A percentile compares a stretch with the other conserved stretches of the same genome.
Evolutionary conservation across 108 stramenopile species (phyloP).

Genomic region (Bacterosira constricta): DNA sequence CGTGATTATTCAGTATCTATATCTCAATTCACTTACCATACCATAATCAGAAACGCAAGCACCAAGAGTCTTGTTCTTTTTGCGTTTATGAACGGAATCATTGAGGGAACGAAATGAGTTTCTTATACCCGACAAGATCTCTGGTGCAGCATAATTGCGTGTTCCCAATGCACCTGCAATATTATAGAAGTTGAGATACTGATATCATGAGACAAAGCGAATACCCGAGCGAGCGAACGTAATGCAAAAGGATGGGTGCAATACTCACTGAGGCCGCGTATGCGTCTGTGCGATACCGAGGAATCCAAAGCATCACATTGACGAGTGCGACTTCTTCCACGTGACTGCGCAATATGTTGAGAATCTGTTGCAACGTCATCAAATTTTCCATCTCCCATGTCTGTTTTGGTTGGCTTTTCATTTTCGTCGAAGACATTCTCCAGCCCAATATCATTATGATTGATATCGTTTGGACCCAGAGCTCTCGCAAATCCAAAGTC

Average conservation of each 20-base stretch:
- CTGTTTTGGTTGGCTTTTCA: background rate
- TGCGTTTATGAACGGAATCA: background rate
- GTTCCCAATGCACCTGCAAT: slow-evolving; percentile 66
- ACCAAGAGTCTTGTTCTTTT: slow-evolving; percentile 57
- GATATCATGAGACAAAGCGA: too few relatives aligned
- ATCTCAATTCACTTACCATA: too few relatives aligned
- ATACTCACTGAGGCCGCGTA: slow-evolving; percentile 24
- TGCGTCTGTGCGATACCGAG: slow-evolving; percentile 7
- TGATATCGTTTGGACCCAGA: slow-evolving; percentile 44
- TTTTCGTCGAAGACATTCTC: slow-evolving; percentile 18
- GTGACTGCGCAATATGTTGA: background rate
- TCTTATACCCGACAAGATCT: slow-evolving; percentile 48
- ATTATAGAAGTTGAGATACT: too few relatives aligned
- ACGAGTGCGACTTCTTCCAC: slow-evolving; percentile 30
- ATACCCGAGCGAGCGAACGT: too few relatives aligned
- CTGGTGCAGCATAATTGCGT: slow-evolving; percentile 85
- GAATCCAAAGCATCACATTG: background rate
- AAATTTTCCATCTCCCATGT: background rate
- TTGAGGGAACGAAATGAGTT: background rate
- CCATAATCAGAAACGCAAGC: slow-evolving; percentile 84
- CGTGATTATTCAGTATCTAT: too few relatives aligned
- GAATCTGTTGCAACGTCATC: background rate
- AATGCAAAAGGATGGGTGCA: too few relatives aligned
- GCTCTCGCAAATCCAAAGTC: slow-evolving; percentile 91
- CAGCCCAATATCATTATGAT: slow-evolving; percentile 34